These are phyloP conservation scores for Globisporangium ultimum DNA, from an alignment of 352 stramenopile species.

Conservation along the genomic window DNA sequence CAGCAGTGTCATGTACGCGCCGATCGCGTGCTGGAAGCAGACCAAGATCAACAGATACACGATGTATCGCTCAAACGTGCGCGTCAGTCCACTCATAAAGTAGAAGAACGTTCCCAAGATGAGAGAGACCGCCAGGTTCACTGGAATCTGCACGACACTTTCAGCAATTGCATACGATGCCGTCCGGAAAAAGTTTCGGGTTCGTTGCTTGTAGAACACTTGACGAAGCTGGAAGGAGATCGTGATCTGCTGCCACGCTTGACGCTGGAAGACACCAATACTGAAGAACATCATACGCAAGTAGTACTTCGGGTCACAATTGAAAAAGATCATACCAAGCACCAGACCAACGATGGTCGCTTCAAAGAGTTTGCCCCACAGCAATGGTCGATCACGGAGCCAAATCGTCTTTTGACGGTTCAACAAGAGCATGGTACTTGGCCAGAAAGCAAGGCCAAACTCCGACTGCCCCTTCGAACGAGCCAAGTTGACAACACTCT, in stretches of 20 bases:
- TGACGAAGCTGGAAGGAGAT: too few species aligned
- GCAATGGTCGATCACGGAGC: conserved; percentile 51
- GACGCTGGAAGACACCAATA: conserved; percentile 60
- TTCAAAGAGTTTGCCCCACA: conserved; percentile 64
- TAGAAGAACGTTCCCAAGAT: too few species aligned
- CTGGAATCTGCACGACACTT: too few species aligned
- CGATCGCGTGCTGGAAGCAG: too few species aligned
- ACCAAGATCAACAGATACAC: too few species aligned
- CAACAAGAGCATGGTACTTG: conserved; percentile 46
- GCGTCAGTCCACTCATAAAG: too few species aligned
- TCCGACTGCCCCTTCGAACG: conserved; percentile 46
- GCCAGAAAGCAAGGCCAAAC: conserved; percentile 27
- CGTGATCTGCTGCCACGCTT: too few species aligned
- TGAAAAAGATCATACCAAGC: conserved; percentile 72
- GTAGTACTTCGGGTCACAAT: conserved; percentile 32
- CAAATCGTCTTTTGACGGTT: conserved; percentile 66
- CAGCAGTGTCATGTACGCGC: too few species aligned
- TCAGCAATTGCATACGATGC: conserved; percentile 72
- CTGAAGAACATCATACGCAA: conserved; percentile 45
- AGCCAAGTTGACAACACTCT: conserved; percentile 41
- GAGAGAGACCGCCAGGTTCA: too few species aligned
- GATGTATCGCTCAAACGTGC: too few species aligned
- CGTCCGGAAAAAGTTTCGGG: conserved; percentile 88
- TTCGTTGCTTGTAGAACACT: conserved; percentile 28
- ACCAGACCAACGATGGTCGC: conserved; percentile 70